A percentile compares a stretch with the other conserved stretches of the same genome.
Evolutionary conservation across 2,329 filamentous ascomycete species (phyloP).

Genomic region (Didymella pomorum): DNA sequence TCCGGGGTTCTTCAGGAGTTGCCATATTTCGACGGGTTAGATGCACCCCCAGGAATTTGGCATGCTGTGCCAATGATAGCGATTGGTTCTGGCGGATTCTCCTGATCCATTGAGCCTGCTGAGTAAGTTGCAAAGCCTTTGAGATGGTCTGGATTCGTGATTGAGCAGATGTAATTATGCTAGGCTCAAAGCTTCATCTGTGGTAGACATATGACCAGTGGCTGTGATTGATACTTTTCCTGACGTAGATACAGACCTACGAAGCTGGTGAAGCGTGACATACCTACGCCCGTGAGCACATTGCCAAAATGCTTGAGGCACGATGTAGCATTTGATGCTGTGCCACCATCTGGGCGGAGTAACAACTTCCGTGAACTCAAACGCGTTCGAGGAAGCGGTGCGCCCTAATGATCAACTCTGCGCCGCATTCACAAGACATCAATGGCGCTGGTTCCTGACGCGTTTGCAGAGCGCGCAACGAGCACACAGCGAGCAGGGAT

Average conservation of each 20-base stretch:
- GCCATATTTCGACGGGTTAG: not conserved
- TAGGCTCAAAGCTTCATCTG: not conserved
- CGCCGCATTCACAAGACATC: not conserved
- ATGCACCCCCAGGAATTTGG: not conserved
- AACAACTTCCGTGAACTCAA: not conserved
- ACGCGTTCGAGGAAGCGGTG: not conserved
- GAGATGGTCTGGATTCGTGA: not conserved
- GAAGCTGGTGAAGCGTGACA: not conserved
- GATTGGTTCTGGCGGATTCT: not conserved
- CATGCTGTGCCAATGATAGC: conserved; percentile 4
- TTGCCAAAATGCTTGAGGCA: not conserved
- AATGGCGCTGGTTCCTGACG: not conserved
- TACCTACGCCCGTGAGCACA: not conserved
- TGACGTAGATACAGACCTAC: not conserved
- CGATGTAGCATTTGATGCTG: not conserved
- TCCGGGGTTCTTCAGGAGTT: conserved; percentile 1
- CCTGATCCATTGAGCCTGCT: not conserved
- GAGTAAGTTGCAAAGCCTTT: not conserved
- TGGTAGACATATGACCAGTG: not conserved
- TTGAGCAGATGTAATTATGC: not conserved
- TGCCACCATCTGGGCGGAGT: not conserved
- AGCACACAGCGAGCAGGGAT: not conserved
- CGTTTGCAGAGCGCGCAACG: not conserved
- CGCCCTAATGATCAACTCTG: not conserved
- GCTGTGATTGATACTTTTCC: not conserved